Evolutionary conservation across 2,329 filamentous ascomycete genomes (phyloP).

Genomic region (Malbranchea cinnamomea): DNA sequence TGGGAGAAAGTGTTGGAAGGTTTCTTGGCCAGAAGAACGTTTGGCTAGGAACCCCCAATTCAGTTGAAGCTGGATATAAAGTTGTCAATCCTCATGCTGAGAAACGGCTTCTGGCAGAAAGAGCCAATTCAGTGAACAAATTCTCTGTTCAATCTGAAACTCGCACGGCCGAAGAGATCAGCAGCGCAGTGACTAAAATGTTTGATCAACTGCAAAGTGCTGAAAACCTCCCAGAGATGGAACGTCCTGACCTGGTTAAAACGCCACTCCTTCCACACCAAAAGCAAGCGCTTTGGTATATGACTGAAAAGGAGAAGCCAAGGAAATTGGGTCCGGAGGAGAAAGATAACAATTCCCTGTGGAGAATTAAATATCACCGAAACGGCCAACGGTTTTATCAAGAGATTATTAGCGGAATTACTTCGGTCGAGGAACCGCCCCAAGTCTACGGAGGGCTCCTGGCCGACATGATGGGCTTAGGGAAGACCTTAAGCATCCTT

Average conservation of each 20-base stretch:
- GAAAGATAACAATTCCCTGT: conserved; percentile 56
- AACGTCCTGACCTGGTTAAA: conserved; percentile 46
- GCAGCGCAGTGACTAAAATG: conserved; percentile 67
- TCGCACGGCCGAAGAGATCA: conserved; percentile 72
- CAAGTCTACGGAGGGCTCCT: conserved; percentile 60
- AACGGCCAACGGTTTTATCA: conserved; percentile 51
- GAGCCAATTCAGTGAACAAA: conserved; percentile 13
- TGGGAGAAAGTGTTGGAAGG: conserved; percentile 49
- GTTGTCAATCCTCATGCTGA: conserved; percentile 62
- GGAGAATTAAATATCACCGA: conserved; percentile 47
- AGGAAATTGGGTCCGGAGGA: conserved; percentile 44
- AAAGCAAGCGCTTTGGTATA: conserved; percentile 78
- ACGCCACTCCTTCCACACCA: conserved; percentile 69
- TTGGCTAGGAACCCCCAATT: conserved; percentile 50
- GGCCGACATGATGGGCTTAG: conserved; percentile 80
- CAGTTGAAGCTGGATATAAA: conserved; percentile 51
- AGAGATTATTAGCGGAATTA: conserved; percentile 72
- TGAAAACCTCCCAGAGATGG: conserved; percentile 60
- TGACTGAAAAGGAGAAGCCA: conserved; percentile 61
- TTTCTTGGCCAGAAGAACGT: conserved; percentile 52
- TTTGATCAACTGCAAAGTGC: conserved; percentile 70
- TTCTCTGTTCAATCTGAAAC: conserved; percentile 23
- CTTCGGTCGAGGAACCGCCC: conserved; percentile 43
- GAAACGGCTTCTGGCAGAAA: conserved; percentile 23
- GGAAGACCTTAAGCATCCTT: conserved; percentile 73